Percentiles rank a stretch among this genome's conserved stretches.
Conservation (phyloP, 306 rosid genomes). For the Astragalus membranaceus region DNA sequence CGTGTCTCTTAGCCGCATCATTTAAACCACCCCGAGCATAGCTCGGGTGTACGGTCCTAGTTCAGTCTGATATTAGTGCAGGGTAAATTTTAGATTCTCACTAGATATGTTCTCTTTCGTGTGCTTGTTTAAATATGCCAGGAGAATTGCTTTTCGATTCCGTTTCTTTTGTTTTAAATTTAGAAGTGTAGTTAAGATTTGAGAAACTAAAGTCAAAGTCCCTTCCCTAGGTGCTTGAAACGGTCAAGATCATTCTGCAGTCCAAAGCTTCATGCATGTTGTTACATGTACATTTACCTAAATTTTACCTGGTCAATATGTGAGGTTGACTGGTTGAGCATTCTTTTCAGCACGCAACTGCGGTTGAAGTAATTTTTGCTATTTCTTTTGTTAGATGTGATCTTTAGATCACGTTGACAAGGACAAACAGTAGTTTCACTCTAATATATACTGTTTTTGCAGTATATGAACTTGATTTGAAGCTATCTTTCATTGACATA, state of each 20-base stretch:
- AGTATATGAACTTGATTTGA: slow-evolving; percentile 68
- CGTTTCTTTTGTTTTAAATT: neutral
- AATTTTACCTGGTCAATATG: neutral
- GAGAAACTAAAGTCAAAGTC: neutral
- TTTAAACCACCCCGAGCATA: no score
- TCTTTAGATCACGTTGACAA: neutral
- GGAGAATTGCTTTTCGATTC: neutral
- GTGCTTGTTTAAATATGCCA: neutral
- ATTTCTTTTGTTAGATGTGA: neutral
- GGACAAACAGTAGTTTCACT: neutral
- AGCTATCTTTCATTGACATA: slow-evolving; percentile 54
- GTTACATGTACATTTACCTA: neutral
- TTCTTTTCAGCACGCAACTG: neutral
- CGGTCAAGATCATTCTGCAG: neutral
- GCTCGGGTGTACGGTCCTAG: no score
- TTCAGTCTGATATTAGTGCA: neutral
- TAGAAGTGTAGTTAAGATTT: neutral
- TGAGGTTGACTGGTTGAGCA: neutral
- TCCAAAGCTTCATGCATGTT: neutral
- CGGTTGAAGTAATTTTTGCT: neutral
- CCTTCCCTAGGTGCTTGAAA: neutral
- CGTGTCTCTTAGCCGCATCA: no score
- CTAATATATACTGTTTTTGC: slow-evolving; percentile 23
- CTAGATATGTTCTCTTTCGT: neutral
- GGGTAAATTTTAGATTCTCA: neutral